Base-by-base conservation (phyloP, 345 rosid species). In the Citrus glauca region DNA sequence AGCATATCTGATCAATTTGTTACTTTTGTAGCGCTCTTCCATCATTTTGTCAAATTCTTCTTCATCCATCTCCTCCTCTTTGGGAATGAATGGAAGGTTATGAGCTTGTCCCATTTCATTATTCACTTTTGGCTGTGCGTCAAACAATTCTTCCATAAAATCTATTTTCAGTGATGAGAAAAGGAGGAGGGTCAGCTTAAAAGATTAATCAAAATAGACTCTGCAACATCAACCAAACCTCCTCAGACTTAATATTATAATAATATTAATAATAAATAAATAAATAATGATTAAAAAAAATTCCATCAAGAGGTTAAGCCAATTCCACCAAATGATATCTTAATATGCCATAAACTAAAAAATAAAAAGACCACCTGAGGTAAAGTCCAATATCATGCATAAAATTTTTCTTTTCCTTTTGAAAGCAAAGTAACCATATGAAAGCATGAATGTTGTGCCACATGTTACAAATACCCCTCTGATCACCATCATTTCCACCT, bases 1-100 rank as follows among this genome's bases (percentile, higher is more conserved):
- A n/a, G 89, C 89, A 79, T 82, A 87, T 56, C 81, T 83, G 28
- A 84, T 76, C 81, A 88, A 90, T 25, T 78, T 78, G 35, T 78
- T 79, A 40, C 81, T 80, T 67, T 81, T 91, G 84, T 87, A 94
- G 35, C 93, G 88, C 64, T 91, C 97, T 79, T 96, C 98, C 97
- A 94, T 89, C 70, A 96, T 88, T 78, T 81, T 91, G 83, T 92
- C 97, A 74, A 86, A 91, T 63, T 92, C 98, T 69, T 88, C 98
- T 85, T 91, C 98, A 27, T 89, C 79, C 22, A 88, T 79, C 71
- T 84, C 90, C 82, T 96, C 99, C 85, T 94, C 95, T 77, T 94
- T 96, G 9, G 98, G 98, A 35, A 88, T 69, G 64, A 92, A 78
- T 0, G 95, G 84, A 63, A 85, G 73, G 69, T 71, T 84, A 9